Evolutionary conservation across 148 eudicot species (phyloP).

Genomic region (Cornus kousa): DNA sequence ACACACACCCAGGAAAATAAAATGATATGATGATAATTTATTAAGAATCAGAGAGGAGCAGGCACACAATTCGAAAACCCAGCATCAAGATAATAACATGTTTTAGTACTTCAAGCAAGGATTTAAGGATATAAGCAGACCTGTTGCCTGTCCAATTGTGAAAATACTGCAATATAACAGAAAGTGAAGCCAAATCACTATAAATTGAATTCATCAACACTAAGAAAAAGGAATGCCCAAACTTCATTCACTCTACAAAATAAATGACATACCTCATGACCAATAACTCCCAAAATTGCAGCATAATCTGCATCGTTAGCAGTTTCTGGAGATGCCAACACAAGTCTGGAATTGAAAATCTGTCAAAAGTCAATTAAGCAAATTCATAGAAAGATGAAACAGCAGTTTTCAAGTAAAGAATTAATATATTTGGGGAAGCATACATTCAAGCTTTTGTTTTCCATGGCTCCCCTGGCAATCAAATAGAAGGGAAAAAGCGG

Average conservation of each 20-base stretch:
- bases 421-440: conserved; percentile 16
- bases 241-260: conserved; percentile 1
- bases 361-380: conserved; percentile 28
- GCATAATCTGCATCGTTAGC: conserved; percentile 95
- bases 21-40: neutral
- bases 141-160: conserved; percentile 99
- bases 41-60: neutral
- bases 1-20: neutral
- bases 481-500: neutral
- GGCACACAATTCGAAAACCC: neutral
- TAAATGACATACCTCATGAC: conserved; percentile 75
- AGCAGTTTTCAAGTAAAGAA: conserved; percentile 1
- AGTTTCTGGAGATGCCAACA: conserved; percentile 99
- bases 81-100: neutral
- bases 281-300: conserved; percentile 96
- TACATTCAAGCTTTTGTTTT: conserved; percentile 97
- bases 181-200: conserved; percentile 23
- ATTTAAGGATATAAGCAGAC: conserved; percentile 28
- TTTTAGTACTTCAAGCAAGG: neutral
- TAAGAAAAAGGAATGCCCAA: neutral
- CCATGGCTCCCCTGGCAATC: conserved; percentile 97
- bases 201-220: neutral
- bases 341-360: conserved; percentile 97
- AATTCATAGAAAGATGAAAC: conserved; percentile 9
- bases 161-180: conserved; percentile 69